A percentile compares a stretch with the other conserved stretches of the same genome.
Evolutionary conservation across 1,139 yeast genomes (phyloP).

Genomic region (Torulaspora globosa): DNA sequence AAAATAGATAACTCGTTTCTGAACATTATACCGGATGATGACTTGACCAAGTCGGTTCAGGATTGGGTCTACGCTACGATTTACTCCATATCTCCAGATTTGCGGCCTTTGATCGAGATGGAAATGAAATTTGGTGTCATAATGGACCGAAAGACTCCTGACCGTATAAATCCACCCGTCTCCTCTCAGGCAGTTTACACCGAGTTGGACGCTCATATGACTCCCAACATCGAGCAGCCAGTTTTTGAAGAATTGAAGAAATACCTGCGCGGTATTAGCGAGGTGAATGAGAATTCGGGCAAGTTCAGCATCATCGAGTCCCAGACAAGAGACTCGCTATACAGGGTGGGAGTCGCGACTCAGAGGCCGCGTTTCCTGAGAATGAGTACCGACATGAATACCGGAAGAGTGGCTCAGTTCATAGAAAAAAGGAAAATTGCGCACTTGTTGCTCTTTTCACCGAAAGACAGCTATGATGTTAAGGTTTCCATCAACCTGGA

Average conservation of each 20-base stretch:
- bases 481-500: slow-evolving; percentile 74
- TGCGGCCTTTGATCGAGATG: slow-evolving; percentile 63
- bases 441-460: slow-evolving; percentile 67
- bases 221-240: slow-evolving; percentile 65
- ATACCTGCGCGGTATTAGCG: slow-evolving; percentile 54
- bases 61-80: slow-evolving; percentile 88
- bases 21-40: slow-evolving; percentile 76
- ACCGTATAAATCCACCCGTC: slow-evolving; percentile 65
- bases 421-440: slow-evolving; percentile 70
- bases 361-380: slow-evolving; percentile 58
- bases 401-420: slow-evolving; percentile 62
- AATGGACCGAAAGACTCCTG: slow-evolving; percentile 51
- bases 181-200: slow-evolving; percentile 68
- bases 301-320: slow-evolving; percentile 41
- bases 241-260: slow-evolving; percentile 59
- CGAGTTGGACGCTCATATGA: slow-evolving; percentile 56
- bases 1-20: slow-evolving; percentile 49
- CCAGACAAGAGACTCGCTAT: slow-evolving; percentile 40
- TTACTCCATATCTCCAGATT: slow-evolving; percentile 55
- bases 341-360: slow-evolving; percentile 39
- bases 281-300: slow-evolving; percentile 43
- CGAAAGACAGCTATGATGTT: slow-evolving; percentile 73
- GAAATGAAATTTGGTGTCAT: slow-evolving; percentile 81
- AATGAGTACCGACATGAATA: slow-evolving; percentile 60
- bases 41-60: slow-evolving; percentile 73